Evolutionary conservation across 257 asterid species (phyloP).

Genomic region (Jaltomata sinuosa): DNA sequence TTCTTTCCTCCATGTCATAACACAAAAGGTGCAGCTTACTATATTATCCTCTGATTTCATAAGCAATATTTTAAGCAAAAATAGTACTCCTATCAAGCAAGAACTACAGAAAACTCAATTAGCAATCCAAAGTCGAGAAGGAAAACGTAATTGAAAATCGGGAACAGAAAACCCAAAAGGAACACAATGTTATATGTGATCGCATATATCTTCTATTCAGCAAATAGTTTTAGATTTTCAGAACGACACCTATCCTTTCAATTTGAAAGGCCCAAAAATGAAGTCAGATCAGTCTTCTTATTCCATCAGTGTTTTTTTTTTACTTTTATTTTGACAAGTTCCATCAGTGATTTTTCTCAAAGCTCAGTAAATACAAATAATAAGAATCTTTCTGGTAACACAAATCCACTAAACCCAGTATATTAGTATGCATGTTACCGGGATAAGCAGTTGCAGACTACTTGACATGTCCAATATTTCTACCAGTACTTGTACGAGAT

Average conservation of each 20-base stretch:
- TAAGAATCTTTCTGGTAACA: neutral
- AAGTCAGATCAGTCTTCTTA: neutral
- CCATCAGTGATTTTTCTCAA: neutral
- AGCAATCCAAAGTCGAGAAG: neutral
- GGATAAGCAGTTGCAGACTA: slow-evolving; percentile 83
- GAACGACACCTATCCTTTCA: neutral
- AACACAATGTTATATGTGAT: neutral
- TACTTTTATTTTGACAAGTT: neutral
- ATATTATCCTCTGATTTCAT: neutral
- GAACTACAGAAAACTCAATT: neutral
- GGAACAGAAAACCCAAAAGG: neutral
- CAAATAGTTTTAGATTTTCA: neutral
- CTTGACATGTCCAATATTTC: slow-evolving; percentile 64
- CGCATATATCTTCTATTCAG: neutral
- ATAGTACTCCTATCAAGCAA: neutral
- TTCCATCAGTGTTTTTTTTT: neutral
- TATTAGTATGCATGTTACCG: slow-evolving; percentile 41
- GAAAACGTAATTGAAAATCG: neutral
- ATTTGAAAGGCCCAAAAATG: neutral
- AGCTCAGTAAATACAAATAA: neutral
- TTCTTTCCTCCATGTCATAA: neutral
- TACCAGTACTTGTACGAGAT: slow-evolving; percentile 57
- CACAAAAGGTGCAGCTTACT: neutral
- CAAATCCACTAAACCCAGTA: neutral
- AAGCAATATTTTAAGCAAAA: neutral